Evolutionary conservation across 23 red algal genomes (phyloP).

Genomic region (Gracilaria gracilis): DNA sequence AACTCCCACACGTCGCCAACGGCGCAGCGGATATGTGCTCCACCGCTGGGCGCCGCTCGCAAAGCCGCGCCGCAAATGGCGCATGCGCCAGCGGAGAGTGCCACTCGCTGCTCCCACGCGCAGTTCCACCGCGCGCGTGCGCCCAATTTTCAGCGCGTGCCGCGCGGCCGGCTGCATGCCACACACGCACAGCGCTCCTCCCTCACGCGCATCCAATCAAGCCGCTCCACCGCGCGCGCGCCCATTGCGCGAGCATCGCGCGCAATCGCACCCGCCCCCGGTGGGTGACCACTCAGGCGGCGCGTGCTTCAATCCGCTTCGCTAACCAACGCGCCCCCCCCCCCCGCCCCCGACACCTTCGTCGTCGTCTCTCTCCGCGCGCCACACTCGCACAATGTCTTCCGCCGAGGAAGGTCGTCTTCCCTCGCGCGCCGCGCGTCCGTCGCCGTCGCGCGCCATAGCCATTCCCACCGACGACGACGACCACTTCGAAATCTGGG

Average conservation of each 20-base stretch:
- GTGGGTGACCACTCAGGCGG: too few relatives aligned
- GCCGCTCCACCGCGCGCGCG: conserved; percentile 2
- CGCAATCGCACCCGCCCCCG: background rate
- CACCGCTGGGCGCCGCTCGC: too few relatives aligned
- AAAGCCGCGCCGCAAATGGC: too few relatives aligned
- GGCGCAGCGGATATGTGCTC: too few relatives aligned
- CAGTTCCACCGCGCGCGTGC: background rate
- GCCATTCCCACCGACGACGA: conserved; percentile 28
- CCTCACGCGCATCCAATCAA: conserved; percentile 30
- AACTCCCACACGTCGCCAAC: too few relatives aligned
- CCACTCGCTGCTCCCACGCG: background rate
- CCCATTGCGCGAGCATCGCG: background rate
- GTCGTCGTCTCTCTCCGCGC: background rate
- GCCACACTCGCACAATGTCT: conserved; percentile 6
- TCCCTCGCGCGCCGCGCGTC: background rate
- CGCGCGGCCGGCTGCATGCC: background rate
- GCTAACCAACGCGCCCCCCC: too few relatives aligned
- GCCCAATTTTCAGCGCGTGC: background rate
- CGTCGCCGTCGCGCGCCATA: conserved; percentile 25
- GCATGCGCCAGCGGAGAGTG: background rate
- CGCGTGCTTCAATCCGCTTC: background rate
- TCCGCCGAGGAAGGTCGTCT: conserved; percentile 27
- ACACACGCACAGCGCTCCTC: background rate
- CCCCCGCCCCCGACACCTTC: too few relatives aligned
- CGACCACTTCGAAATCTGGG: conserved; percentile 18